These are phyloP conservation scores for Starmerella stellata DNA, from an alignment of 805 yeast genomes.

Conservation along the genomic window DNA sequence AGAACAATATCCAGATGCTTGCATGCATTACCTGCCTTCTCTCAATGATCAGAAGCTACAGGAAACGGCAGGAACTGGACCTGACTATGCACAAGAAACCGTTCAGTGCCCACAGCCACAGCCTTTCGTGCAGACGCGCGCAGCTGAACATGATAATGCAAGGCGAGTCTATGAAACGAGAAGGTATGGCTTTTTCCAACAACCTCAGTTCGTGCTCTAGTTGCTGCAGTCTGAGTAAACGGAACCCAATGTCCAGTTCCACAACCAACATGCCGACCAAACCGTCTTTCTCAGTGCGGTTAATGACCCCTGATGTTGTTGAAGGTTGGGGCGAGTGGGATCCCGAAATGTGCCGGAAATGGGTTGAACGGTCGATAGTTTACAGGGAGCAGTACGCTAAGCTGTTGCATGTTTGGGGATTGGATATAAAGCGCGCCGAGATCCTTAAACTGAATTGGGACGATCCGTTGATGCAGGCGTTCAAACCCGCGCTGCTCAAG, in stretches of 20 bases:
- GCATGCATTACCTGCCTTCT: conserved; percentile 27
- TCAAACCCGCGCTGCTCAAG: not conserved
- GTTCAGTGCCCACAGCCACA: not conserved
- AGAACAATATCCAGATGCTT: conserved; percentile 67
- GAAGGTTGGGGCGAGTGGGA: conserved; percentile 1
- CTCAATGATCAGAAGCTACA: conserved; percentile 4
- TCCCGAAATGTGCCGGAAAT: not conserved
- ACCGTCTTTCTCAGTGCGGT: not conserved
- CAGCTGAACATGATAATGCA: not conserved
- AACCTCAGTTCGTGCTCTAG: too few relatives aligned
- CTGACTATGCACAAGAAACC: not conserved
- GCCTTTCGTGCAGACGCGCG: not conserved
- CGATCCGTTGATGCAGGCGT: conserved; percentile 6
- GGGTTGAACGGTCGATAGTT: not conserved
- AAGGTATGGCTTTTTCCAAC: not conserved
- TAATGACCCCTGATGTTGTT: not conserved
- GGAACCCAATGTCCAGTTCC: too few relatives aligned
- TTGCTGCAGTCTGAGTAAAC: too few relatives aligned
- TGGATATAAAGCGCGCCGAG: conserved; percentile 62
- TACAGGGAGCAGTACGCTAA: conserved; percentile 57
- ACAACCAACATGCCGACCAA: too few relatives aligned
- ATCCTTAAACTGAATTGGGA: conserved; percentile 48
- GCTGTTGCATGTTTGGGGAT: conserved; percentile 64
- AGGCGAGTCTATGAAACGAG: not conserved
- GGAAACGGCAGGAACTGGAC: not conserved